Base-by-base conservation (phyloP, 139 green algal species). In the Closterium sp. region DNA sequence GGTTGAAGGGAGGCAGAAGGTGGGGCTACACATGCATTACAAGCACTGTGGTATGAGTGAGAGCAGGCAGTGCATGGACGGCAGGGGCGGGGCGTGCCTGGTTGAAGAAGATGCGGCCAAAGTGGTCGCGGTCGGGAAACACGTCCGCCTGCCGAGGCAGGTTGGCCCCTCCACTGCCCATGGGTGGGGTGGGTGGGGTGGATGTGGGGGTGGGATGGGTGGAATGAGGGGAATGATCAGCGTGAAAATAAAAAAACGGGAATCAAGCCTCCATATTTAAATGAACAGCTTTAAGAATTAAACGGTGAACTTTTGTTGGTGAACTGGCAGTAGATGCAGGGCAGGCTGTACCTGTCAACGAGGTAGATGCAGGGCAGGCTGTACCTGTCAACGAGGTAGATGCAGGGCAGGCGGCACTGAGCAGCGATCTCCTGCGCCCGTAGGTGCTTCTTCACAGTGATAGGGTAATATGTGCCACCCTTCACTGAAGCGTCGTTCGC, bases 401-500 rank as follows among this genome's bases (percentile, higher is more conserved):
- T 42, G 96, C 97, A 99, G 31, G 97, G 97, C 94, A 99, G 95
- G n/a, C 94, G 94, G 94, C 97, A 99, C 79, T 95, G 89, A 27
- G 94, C 90, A 0, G 97, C 97, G 7, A 99, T 96, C 95, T 99
- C 97, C 94, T 99, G 97, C 86, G 98, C 95, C 27, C 97, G 87
- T 89, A 99, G 93, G 94, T 99, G 97, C 96, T 99, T 99, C 96
- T 98, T 95, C 0, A 94, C 92, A 0, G 97, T 99, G 93, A 99
- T 97, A 2, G 97, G 97, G 94, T 98, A 99, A 96, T 99, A 99
- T 0, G 97, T 99, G 50, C 97, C 97, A 3, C 96, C 97, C 95
- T 98, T 98, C 73, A 99, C 96, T 11, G 97, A 99, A 7, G 97
- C 96, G 88, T 99, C 97, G 92, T 99, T 99, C 70, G 97, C 97